Percentiles rank a stretch among this genome's conserved stretches.
These are phyloP conservation scores for Komagataella mondaviorum DNA, from an alignment of 805 yeast species.

Conservation along the genomic window DNA sequence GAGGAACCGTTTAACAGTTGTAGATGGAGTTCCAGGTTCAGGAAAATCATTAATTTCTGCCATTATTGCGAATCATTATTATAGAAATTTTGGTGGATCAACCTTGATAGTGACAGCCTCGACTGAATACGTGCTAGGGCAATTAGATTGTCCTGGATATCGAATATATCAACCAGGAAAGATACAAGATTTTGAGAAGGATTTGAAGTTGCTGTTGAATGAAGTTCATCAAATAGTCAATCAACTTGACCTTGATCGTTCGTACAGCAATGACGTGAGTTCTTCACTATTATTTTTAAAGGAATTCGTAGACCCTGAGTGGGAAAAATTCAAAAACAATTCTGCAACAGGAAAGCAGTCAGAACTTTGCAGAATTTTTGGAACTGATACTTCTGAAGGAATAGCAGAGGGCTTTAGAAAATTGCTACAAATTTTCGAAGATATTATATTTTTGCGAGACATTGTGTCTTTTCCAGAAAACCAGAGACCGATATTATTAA, in stretches of 20 bases:
- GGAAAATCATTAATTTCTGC: constrained; percentile 20
- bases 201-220: neutral
- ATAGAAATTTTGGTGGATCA: constrained; percentile 11
- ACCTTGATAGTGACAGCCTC: constrained; percentile 11
- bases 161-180: neutral
- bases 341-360: neutral
- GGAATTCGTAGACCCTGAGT: neutral
- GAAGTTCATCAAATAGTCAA: neutral
- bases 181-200: neutral
- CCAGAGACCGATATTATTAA: neutral
- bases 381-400: neutral
- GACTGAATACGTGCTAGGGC: neutral
- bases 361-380: neutral
- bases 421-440: neutral
- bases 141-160: neutral
- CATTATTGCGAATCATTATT: constrained; percentile 9
- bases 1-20: constrained; percentile 6
- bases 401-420: neutral
- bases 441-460: neutral
- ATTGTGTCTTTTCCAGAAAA: neutral
- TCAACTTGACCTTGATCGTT: neutral
- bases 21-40: constrained; percentile 10
- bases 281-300: neutral
- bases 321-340: neutral
- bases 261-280: neutral